phyloP scores from a whole-genome alignment of 352 stramenopile species.

The Pythium rishiriense region DNA sequence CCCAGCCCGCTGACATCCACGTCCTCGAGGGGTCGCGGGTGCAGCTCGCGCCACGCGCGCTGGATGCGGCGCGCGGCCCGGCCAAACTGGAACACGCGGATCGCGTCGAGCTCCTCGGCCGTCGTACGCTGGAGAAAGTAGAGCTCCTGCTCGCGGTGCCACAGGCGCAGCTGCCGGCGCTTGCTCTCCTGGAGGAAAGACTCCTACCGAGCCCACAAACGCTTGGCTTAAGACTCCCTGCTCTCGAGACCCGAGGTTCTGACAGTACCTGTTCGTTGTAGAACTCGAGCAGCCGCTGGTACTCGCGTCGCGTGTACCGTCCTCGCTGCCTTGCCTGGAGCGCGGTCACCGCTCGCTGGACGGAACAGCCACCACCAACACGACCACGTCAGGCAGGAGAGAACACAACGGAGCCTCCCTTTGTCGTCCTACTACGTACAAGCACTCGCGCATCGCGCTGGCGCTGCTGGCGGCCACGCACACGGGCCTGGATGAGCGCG shows the following conservation, averaged over 20 bases:
- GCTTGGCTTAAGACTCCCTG: too few species aligned
- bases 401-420: too few species aligned
- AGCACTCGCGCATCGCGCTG: conserved; percentile 31
- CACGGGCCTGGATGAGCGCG: conserved; percentile 53
- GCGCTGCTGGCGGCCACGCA: conserved; percentile 42
- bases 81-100: conserved; percentile 47
- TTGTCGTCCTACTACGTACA: too few species aligned
- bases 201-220: conserved; percentile 35
- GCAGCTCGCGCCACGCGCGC: conserved; percentile 34
- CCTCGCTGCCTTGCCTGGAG: conserved; percentile 64
- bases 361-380: too few species aligned
- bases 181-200: conserved; percentile 44
- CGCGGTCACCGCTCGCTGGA: conserved; percentile 49
- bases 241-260: too few species aligned
- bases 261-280: conserved; percentile 44
- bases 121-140: conserved; percentile 67
- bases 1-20: conserved; percentile 16
- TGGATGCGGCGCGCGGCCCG: conserved; percentile 46
- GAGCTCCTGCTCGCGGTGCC: conserved; percentile 63
- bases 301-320: conserved; percentile 56
- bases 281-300: conserved; percentile 45
- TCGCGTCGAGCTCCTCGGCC: conserved; percentile 40
- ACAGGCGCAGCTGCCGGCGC: conserved; percentile 50
- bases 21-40: conserved; percentile 23
- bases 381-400: too few species aligned